Evolutionary conservation across 179 eudicot species (phyloP), one percentile per base, ranked within the genome.

Genomic region (Spinacia oleracea): DNA sequence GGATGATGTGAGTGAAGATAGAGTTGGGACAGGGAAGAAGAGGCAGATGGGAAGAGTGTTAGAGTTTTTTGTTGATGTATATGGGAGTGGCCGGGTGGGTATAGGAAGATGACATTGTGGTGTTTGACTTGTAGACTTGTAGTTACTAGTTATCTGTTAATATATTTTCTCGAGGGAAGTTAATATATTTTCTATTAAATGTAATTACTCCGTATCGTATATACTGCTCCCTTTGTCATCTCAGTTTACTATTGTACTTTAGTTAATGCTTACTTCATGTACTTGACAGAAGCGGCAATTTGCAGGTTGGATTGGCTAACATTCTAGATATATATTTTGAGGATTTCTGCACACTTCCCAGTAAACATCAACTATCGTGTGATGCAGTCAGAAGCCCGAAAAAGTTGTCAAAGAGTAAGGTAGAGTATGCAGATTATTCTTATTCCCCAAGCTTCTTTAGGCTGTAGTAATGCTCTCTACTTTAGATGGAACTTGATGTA

Each of bases 311-410:
- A 65, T 78, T 96, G 90, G 92, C 91, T 60, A 88, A 88, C 77
- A 78, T 92, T 77, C 87, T 96, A n/a, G 99, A 96, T 82, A 87
- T 91, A 89, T 92, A 89, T 75, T 90, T 86, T 68, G 99, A 96
- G 84, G 99, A 96, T 86, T 75, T 70, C 14, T 90, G 83, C 84
- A 92, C 99, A 25, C 88, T 94, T 58, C 97, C 98, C 6, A 64
- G 72, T 43, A 94, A 91, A 51, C 75, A 72, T 80, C 88, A 88
- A 78, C 84, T 96, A 50, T 83, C 87, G 67, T 83, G 86, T 80
- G 83, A 84, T 80, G 79, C 64, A 59, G 73, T 80, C 71, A 77
- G 83, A 84, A 89, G 82, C 72, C 74, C 90, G 12, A 86, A 86
- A 60, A 88, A 86, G 45, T 29, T 87, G 82, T 73, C 86, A 43